A percentile compares a stretch with the other conserved stretches of the same genome.
Conservation (phyloP, 305 asterid genomes). For the Solanum hybrid region DNA sequence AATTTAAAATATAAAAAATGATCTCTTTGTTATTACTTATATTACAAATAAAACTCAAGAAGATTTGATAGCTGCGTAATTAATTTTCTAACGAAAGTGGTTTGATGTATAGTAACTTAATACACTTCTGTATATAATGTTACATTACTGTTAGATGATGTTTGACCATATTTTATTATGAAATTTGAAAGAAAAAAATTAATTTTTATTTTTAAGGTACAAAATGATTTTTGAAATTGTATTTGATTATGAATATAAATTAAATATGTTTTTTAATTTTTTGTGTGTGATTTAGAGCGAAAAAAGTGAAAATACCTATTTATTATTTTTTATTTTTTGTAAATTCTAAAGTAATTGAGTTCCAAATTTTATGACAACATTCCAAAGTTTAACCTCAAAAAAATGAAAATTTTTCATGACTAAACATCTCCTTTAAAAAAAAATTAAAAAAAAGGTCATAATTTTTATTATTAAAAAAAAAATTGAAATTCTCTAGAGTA, state of each 20-base stretch:
- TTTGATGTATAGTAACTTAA: background rate
- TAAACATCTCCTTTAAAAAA: background rate
- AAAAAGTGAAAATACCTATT: background rate
- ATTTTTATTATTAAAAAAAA: background rate
- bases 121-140: background rate
- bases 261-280: background rate
- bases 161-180: too few species aligned
- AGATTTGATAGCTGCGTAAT: background rate
- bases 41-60: background rate
- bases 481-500: background rate
- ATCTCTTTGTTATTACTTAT: too few species aligned
- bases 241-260: background rate
- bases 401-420: fast-evolving
- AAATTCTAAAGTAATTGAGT: too few species aligned
- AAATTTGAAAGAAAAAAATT: too few species aligned
- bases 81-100: background rate
- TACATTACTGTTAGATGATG: background rate
- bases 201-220: background rate
- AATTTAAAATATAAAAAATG: background rate
- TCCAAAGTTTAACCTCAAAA: background rate
- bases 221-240: background rate
- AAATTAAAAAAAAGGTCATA: background rate
- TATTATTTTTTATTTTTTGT: too few species aligned
- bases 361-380: background rate
- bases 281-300: background rate